Base-by-base conservation (phyloP, 345 rosid species). In the Anastatica hierochuntica region DNA sequence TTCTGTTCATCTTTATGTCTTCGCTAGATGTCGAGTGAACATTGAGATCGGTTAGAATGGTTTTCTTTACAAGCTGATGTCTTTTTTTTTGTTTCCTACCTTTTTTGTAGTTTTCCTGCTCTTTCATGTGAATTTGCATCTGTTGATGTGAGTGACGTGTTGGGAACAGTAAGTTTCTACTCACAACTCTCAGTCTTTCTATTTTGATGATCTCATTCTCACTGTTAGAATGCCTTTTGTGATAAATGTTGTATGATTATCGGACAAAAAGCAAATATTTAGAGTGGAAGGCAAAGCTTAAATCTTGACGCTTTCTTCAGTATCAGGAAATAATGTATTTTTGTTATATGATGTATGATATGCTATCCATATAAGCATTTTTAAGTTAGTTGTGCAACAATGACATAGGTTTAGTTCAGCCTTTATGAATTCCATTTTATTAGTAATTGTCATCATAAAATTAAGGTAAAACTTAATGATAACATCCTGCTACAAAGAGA, bases 121-220 rank as follows among this genome's bases (percentile, higher is more conserved):
- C 92, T 94, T 52, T 94, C 99, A 21, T 94, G 99, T 71, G 99
- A 94, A 77, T 94, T 94, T 76, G 95, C 96, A 42, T 77, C 97
- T 0, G 77, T 94, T 58, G 99, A 85, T 44, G 92, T 94, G 71
- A 85, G 85, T 54, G 97, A 94, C 20, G 87, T 85, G 66, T 70
- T 94, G 76, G 99, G 97, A 77, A 88, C 99, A 41, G 96, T 94
- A 80, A 83, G 99, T 82, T 58, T 49, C 31, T 53, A 6, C 44
- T 60, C 55, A 35, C 35, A 61, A 20, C 13, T 62, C 52, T 42
- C 44, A 8, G 46, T 56, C 17, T 46, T 33, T 70, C 46, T 57
- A n/a, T 51, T 48, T 37, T 2, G 7, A 58, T 38, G 30, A 39
- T 54, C 64, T 31, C 21, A 20, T 56, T 53, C 47, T 33, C 45